These are phyloP conservation scores for Byssochlamys sp. DNA, from an alignment of 2,329 filamentous ascomycete species.

Conservation along the genomic window DNA sequence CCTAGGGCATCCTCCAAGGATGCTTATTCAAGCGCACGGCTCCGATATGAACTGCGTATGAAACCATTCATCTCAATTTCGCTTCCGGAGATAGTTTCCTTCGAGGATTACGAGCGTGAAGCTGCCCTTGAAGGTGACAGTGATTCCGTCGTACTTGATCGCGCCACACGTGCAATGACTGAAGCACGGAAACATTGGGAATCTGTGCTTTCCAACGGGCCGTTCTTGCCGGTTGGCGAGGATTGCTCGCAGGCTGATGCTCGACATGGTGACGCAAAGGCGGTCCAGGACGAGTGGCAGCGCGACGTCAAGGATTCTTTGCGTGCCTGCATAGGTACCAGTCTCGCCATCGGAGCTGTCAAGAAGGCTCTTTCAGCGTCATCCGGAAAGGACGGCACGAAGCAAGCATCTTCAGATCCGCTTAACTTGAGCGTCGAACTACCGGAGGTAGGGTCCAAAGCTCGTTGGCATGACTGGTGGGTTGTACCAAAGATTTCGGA, in stretches of 20 bases:
- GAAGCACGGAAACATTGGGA: conserved; percentile 37
- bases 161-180: conserved; percentile 28
- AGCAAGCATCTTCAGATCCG: conserved; percentile 1
- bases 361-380: conserved; percentile 46
- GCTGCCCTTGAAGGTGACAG: conserved; percentile 35
- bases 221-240: conserved; percentile 16
- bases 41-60: conserved; percentile 78
- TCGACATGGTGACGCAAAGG: conserved; percentile 31
- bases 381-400: not conserved
- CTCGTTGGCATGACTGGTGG: conserved; percentile 39
- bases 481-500: conserved; percentile 31
- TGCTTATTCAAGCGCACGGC: conserved; percentile 57
- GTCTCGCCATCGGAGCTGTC: conserved; percentile 53
- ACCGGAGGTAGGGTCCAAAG: conserved; percentile 29
- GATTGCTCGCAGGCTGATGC: not conserved
- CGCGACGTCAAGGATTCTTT: conserved; percentile 51
- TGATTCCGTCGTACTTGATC: conserved; percentile 30
- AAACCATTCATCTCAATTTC: conserved; percentile 65
- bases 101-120: conserved; percentile 49
- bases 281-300: conserved; percentile 53
- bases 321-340: conserved; percentile 61
- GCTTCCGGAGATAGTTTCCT: conserved; percentile 57
- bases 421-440: conserved; percentile 26
- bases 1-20: conserved; percentile 39
- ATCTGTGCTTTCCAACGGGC: conserved; percentile 29